Percentiles rank a stretch among this genome's conserved stretches.
These are phyloP conservation scores for Leptographium galeiforme DNA, from an alignment of 2,329 filamentous ascomycete genomes.

Conservation along the genomic window DNA sequence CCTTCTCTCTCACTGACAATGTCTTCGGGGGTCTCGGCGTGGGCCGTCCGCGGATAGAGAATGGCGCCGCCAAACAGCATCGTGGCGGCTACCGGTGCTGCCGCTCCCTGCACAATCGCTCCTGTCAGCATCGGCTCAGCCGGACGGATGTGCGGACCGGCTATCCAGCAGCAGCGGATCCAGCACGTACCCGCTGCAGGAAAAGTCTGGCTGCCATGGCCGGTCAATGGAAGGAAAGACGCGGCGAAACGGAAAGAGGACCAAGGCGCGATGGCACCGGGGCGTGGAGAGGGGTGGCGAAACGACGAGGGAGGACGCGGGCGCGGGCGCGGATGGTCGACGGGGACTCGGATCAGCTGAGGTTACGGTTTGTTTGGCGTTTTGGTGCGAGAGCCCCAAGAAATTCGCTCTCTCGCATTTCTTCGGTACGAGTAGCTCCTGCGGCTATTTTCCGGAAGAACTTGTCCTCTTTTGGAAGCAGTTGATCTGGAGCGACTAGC, in stretches of 20 bases:
- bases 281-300: neutral
- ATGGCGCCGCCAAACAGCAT: constrained; percentile 34
- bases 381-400: neutral
- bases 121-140: neutral
- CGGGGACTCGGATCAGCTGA: neutral
- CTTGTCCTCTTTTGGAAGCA: neutral
- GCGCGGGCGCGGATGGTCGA: neutral
- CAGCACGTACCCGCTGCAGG: constrained; percentile 36
- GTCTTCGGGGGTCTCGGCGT: constrained; percentile 35
- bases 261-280: neutral
- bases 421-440: constrained; percentile 2
- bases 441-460: constrained; percentile 12
- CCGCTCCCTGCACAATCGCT: constrained; percentile 26
- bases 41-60: constrained; percentile 31
- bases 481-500: neutral
- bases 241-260: neutral
- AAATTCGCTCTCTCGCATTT: constrained; percentile 2
- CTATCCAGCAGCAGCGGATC: neutral
- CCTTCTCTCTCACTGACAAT: constrained; percentile 3
- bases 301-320: neutral
- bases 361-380: neutral
- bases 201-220: constrained; percentile 49
- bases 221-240: constrained; percentile 1
- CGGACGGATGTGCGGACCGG: neutral
- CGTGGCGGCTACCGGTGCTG: constrained; percentile 39